Base-by-base conservation (phyloP, 2,329 filamentous ascomycete species). In the Nakataea oryzae region DNA sequence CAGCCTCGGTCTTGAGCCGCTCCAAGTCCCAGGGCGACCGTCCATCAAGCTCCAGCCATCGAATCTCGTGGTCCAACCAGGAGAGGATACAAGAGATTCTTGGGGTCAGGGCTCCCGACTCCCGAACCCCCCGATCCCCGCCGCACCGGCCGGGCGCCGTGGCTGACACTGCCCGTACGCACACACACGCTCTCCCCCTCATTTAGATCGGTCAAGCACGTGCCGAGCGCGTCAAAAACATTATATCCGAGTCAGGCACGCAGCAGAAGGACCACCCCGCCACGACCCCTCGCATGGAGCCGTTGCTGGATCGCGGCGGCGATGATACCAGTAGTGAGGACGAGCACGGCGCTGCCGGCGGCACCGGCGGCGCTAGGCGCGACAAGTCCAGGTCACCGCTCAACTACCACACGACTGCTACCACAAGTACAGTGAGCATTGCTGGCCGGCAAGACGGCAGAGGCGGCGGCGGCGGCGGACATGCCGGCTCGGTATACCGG, bases 41-140 rank as follows among this genome's bases (percentile, higher is more conserved):
- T n/a, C 41, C 41, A n/a, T 50, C 41, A 17, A n/a, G 7, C 17
- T 3, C 24, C 41, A 50, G 41, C 11, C 41, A 17, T 50, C 41
- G 41, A 17, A 50, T 50, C 41, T 50, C 41, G 41, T 50, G 60
- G 65, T 70, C 71, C 14, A 69, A 70, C 8, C 69, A 70, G 60
- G 70, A 72, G 30, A 69, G 72, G 13, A 67, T 74, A 56, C 65
- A 70, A 61, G 67, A 67, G 13, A 74, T 74, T 57, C 67, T 74
- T 24, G 67, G 73, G 69, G 72, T 74, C 60, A 68, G 68, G 66
- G 24, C 21, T 17, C 41, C 21, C n/a, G 27, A 24, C 28, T 12
- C 54, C 54, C 24, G 27, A 56, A 17, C 24, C 9, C 30, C 21
- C 24, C 3, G 8, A 7, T 34, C 21, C 30, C 32, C 32, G 28